These are phyloP conservation scores for Phialophora macrospora DNA, from an alignment of 2,329 filamentous ascomycete genomes.

Conservation along the genomic window DNA sequence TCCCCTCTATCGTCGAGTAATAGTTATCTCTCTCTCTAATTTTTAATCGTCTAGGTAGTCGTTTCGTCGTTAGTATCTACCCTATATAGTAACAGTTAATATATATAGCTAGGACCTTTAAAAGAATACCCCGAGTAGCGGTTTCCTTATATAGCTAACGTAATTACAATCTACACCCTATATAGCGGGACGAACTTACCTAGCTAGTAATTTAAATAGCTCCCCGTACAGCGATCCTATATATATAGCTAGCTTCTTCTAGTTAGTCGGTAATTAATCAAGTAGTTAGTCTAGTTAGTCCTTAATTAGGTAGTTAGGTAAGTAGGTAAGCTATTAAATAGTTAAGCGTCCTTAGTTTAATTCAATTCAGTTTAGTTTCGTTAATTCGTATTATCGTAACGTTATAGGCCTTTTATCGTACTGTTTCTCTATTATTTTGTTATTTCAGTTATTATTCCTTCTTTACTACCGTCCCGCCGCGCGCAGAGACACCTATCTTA, in stretches of 20 bases:
- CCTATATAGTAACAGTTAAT: background rate
- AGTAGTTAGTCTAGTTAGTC: no score
- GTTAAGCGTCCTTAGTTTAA: background rate
- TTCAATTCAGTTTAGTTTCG: background rate
- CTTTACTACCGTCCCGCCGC: no score
- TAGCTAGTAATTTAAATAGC: no score
- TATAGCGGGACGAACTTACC: constrained; percentile 4
- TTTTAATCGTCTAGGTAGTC: background rate
- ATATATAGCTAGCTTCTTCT: no score
- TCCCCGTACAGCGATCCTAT: no score
- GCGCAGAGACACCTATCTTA: no score
- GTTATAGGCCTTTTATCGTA: no score
- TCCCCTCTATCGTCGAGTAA: background rate
- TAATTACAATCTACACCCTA: background rate
- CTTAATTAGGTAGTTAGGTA: no score
- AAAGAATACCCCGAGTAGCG: background rate
- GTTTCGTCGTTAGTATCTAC: no score
- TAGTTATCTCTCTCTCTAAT: background rate
- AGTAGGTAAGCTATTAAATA: background rate
- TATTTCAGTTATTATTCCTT: background rate
- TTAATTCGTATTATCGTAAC: background rate
- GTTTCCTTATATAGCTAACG: constrained; percentile 2
- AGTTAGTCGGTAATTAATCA: no score
- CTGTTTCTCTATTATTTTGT: background rate
- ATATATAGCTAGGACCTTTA: background rate